Evolutionary conservation across 805 yeast species (phyloP).

Genomic region (Starmerella kuoi): DNA sequence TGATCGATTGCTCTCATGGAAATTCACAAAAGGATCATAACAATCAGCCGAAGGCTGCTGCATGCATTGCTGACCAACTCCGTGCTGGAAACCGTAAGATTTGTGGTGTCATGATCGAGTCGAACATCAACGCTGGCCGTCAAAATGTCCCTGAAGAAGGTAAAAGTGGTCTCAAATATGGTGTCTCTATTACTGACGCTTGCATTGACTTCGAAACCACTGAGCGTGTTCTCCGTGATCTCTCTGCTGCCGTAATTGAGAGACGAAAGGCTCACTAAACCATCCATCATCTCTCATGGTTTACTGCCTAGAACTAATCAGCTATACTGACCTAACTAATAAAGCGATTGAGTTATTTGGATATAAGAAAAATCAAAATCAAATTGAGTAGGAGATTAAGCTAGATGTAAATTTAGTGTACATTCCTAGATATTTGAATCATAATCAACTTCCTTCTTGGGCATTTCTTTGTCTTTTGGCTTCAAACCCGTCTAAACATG

Average conservation of each 20-base stretch:
- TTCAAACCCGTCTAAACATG: conserved; percentile 27
- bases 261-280: conserved; percentile 40
- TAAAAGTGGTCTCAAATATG: conserved; percentile 65
- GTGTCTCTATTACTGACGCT: conserved; percentile 94
- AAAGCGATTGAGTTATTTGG: too few relatives aligned
- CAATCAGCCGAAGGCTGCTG: conserved; percentile 86
- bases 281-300: neutral
- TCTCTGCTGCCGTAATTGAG: conserved; percentile 67
- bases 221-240: conserved; percentile 50
- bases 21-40: conserved; percentile 82
- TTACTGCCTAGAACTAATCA: too few relatives aligned
- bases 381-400: too few relatives aligned
- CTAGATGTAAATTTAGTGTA: too few relatives aligned
- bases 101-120: conserved; percentile 95
- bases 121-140: conserved; percentile 82
- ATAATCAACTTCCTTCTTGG: too few relatives aligned
- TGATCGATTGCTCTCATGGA: conserved; percentile 97
- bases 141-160: conserved; percentile 64
- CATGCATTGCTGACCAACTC: conserved; percentile 65
- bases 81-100: conserved; percentile 59
- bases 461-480: too few relatives aligned
- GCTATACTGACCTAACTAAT: too few relatives aligned
- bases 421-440: too few relatives aligned
- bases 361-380: neutral
- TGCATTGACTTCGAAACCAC: conserved; percentile 89